Base-by-base conservation (phyloP, 768 basidiomycete genomes). In the Collybiopsis luxurians region DNA sequence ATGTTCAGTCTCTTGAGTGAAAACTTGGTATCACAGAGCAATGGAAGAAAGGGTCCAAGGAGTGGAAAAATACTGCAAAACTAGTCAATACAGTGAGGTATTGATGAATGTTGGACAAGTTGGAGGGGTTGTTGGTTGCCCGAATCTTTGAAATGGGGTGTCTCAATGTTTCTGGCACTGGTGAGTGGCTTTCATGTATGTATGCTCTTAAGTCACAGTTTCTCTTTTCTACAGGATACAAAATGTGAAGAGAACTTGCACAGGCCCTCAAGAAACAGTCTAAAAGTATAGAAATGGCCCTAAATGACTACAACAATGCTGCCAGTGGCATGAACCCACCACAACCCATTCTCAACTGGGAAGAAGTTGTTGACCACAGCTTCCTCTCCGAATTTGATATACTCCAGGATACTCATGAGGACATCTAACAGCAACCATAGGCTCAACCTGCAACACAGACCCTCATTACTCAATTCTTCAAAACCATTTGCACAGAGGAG, bases 341-440 rank as follows among this genome's bases (percentile, higher is more conserved):
- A 6, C 55, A 46, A 17, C 47, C 6, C 2, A n/a, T 9, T 4
- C 55, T 63, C 3, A 12, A 45, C 7, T 66, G 63, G 61, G 55
- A 60, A 3, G 50, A 59, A 9, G 60, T 71, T 0, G 54, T 69
- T 1, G 52, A 70, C 11, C 57, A 46, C 9, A 54, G 48, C 0
- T 55, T 47, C 38, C 39, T 67, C 10, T 58, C 63, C 12, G 62
- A 67, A 17, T 67, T 66, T 28, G 59, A 64, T 42, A 38, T 58
- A 0, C 59, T 61, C 10, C 56, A 55, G 3, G 61, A 58, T 9
- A 39, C 53, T 2, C 43, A 49, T 9, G 10, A 50, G 27, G 61
- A 64, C 21, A 50, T 62, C 13, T 30, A 42, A 11, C 6, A 47
- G 1, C 23, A 28, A 17, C 36, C 52, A 11, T 63, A 60, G 61